These are phyloP conservation scores for Flammula alnicola DNA, from an alignment of 1,284 basidiomycete genomes.

Conservation along the genomic window DNA sequence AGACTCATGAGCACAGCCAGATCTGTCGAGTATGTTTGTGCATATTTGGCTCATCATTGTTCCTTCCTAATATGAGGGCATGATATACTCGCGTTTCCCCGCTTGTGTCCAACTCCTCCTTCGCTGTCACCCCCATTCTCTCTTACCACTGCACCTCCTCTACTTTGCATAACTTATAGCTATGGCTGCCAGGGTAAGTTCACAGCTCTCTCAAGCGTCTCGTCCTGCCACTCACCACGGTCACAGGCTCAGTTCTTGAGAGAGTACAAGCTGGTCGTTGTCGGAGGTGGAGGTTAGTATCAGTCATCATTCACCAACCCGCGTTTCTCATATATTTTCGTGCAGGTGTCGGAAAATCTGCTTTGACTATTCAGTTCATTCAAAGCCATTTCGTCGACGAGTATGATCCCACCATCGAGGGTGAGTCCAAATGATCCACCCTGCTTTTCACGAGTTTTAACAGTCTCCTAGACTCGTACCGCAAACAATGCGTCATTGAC, in stretches of 20 bases:
- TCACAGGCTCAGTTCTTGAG: slow-evolving; percentile 87
- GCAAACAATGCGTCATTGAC: slow-evolving; percentile 96
- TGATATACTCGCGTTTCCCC: slow-evolving; percentile 19
- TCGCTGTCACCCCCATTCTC: slow-evolving; percentile 18
- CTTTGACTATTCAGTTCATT: slow-evolving; percentile 97
- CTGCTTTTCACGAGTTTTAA: slow-evolving; percentile 5
- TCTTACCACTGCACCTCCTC: slow-evolving; percentile 15
- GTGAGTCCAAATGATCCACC: slow-evolving; percentile 43
- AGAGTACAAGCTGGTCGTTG: slow-evolving; percentile 97
- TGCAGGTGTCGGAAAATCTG: slow-evolving; percentile 94
- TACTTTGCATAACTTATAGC: slow-evolving; percentile 17
- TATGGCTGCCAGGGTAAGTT: slow-evolving; percentile 41
- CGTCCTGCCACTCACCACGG: slow-evolving; percentile 16
- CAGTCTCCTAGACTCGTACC: slow-evolving; percentile 81
- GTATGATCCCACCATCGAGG: slow-evolving; percentile 98
- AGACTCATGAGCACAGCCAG: slow-evolving; percentile 4
- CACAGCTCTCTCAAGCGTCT: neutral
- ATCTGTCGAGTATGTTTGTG: slow-evolving; percentile 13
- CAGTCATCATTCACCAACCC: neutral
- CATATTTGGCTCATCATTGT: slow-evolving; percentile 20
- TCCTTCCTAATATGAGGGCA: slow-evolving; percentile 19
- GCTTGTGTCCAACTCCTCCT: slow-evolving; percentile 18
- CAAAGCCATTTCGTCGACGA: slow-evolving; percentile 98
- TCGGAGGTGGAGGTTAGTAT: slow-evolving; percentile 92
- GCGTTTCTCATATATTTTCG: neutral